A percentile compares a stretch with the other conserved stretches of the same genome.
Conservation (phyloP, 1,139 yeast genomes). For the Lizanozyma gosingica region DNA sequence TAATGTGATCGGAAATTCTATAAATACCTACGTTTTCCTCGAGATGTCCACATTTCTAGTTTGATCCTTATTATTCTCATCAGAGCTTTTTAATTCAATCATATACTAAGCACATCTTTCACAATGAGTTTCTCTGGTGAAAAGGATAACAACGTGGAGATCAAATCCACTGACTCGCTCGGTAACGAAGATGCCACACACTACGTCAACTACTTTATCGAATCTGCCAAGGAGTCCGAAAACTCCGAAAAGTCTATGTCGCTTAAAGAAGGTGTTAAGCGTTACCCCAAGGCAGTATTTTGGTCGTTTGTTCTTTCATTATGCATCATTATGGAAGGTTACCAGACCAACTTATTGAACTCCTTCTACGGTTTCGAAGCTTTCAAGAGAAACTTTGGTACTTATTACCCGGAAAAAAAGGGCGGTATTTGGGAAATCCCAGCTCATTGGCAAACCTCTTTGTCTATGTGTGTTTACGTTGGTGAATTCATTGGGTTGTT, state of each 20-base stretch:
- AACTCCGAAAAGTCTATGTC: conserved; percentile 28
- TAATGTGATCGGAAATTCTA: too few relatives aligned
- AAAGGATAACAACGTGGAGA: background rate
- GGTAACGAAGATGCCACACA: background rate
- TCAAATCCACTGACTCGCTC: background rate
- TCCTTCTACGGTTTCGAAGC: conserved; percentile 31
- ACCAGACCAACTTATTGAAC: conserved; percentile 28
- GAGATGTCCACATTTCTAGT: too few relatives aligned
- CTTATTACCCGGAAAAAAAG: conserved; percentile 8
- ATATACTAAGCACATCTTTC: too few relatives aligned
- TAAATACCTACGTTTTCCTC: too few relatives aligned
- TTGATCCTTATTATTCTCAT: too few relatives aligned
- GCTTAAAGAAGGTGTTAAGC: conserved; percentile 25
- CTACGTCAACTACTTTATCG: background rate
- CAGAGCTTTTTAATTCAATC: too few relatives aligned
- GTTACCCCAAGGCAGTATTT: conserved; percentile 33
- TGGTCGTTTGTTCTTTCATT: conserved; percentile 33
- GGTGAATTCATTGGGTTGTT: conserved; percentile 32
- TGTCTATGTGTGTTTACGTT: conserved; percentile 25
- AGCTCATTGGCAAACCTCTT: conserved; percentile 30
- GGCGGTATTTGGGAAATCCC: conserved; percentile 21
- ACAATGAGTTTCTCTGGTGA: background rate
- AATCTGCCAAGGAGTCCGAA: conserved; percentile 25
- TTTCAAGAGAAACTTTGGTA: conserved; percentile 27
- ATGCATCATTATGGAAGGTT: conserved; percentile 37